phyloP scores from a whole-genome alignment of 352 stramenopile genomes.

The Pythium scleroteichum region DNA sequence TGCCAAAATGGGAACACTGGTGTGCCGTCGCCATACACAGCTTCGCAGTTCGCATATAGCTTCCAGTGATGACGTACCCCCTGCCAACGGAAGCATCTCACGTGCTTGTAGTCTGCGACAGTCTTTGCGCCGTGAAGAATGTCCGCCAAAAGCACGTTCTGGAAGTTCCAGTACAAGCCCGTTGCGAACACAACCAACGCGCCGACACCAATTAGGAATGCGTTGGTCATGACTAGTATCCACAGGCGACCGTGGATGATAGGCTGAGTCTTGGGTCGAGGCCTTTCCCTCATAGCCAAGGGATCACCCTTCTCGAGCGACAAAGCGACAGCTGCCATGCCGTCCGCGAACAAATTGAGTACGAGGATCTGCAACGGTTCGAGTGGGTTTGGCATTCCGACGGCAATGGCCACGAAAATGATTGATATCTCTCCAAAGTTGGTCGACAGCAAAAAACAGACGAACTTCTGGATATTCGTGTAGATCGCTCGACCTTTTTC shows the following conservation, averaged over 20 bases:
- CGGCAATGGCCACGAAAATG: conserved; percentile 38
- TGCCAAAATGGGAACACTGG: conserved; percentile 20
- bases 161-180: conserved; percentile 42
- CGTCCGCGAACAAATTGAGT: conserved; percentile 95
- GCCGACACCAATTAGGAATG: conserved; percentile 32
- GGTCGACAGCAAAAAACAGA: conserved; percentile 94
- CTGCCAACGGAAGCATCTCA: conserved; percentile 31
- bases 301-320: conserved; percentile 39
- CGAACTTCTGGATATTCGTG: conserved; percentile 95
- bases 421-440: conserved; percentile 92
- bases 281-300: conserved; percentile 26
- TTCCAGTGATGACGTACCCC: conserved; percentile 28
- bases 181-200: conserved; percentile 32
- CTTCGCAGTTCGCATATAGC: conserved; percentile 32
- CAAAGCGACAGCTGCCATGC: conserved; percentile 39
- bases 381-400: conserved; percentile 65
- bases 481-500: conserved; percentile 93
- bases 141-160: conserved; percentile 31
- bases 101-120: conserved; percentile 27
- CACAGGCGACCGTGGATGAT: conserved; percentile 42
- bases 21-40: conserved; percentile 27
- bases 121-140: conserved; percentile 28
- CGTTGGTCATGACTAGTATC: conserved; percentile 34
- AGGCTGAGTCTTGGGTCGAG: conserved; percentile 30
- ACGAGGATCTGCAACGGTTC: conserved; percentile 95